Base-by-base conservation (phyloP, 768 basidiomycete species). In the Boletus huronensis region DNA sequence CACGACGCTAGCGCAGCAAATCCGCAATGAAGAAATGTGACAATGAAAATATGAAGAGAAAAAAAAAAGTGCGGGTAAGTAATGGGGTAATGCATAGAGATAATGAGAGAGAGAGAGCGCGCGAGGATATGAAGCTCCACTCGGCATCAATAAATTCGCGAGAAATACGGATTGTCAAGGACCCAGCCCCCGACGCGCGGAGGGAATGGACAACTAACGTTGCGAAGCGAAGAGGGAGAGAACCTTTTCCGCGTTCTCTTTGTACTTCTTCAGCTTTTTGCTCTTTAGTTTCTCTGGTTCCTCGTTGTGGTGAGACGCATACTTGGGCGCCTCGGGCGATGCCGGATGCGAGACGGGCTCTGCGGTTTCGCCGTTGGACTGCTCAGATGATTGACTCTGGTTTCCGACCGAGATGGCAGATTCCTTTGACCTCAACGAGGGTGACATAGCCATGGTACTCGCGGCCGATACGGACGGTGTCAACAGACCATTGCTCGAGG, bases 171-270 rank as follows among this genome's bases (percentile, higher is more conserved):
- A 57, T 29, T 41, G 54, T 35, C 58, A 59, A 61, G 60, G 64
- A 64, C 53, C 67, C 70, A 59, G 64, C 57, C 66, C 62, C 50
- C 54, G 32, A 58, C 53, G 53, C 58, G 21, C 17, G 44, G 17
- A 46, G 48, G 31, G 28, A 34, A 11, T 26, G 58, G 64, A 69
- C 44, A 69, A 64, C 64, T 79, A 81, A 54, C 80, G 86, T 56
- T 87, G 85, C 26, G 87, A 82, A 40, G 86, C 85, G 70, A 93
- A 92, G 58, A 93, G 75, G 31, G 89, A 89, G 54, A 93, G 78
- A 52, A 93, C 80, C 60, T 92, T 92, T 76, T 91, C 90, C 3
- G 90, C 89, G 57, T 85, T 87, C 66, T 90, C 85, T 74, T 91
- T 92, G 75, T 90, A 89, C 74, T 85, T 90, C 78, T 86, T 88